phyloP scores from a whole-genome alignment of 352 stramenopile genomes.

The Globisporangium paddicum region DNA sequence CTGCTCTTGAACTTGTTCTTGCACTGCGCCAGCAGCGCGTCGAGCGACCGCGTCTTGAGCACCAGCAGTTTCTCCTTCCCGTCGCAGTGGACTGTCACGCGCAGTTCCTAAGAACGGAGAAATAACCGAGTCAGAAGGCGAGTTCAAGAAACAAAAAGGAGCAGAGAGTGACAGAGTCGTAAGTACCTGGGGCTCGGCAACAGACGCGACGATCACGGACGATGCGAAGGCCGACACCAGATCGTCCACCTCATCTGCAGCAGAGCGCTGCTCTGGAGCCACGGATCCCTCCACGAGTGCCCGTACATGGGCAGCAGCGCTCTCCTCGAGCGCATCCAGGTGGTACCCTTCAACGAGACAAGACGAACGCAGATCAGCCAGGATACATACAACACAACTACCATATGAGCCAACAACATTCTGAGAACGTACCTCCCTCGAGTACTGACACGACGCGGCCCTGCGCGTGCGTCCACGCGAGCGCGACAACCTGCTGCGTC shows the following conservation, averaged over 20 bases:
- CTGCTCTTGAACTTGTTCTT: slow-evolving; percentile 39
- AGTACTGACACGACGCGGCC: slow-evolving; percentile 8
- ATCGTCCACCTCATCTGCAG: slow-evolving; percentile 8
- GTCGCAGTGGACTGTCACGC: slow-evolving; percentile 27
- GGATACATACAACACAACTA: no score
- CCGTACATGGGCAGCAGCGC: slow-evolving; percentile 27
- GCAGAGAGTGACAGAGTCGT: no score
- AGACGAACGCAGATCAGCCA: no score
- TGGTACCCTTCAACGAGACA: slow-evolving; percentile 25
- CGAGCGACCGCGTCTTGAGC: slow-evolving; percentile 25
- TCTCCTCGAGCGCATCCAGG: slow-evolving; percentile 23
- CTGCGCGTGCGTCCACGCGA: slow-evolving; percentile 7
- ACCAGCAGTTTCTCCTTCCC: slow-evolving; percentile 32
- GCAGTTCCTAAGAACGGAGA: slow-evolving; percentile 21
- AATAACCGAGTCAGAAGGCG: not conserved
- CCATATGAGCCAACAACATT: no score
- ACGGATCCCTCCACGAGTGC: slow-evolving; percentile 24
- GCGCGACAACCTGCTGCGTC: slow-evolving; percentile 8
- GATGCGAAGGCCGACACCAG: slow-evolving; percentile 18
- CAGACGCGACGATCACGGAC: slow-evolving; percentile 14
- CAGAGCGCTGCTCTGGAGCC: not conserved
- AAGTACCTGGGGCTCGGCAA: no score
- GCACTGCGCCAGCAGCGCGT: slow-evolving; percentile 25
- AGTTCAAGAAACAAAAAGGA: not conserved
- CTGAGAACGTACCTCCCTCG: slow-evolving; percentile 9